phyloP scores from a whole-genome alignment of 495 filamentous ascomycete species.

The Lasiosphaeria ovina region DNA sequence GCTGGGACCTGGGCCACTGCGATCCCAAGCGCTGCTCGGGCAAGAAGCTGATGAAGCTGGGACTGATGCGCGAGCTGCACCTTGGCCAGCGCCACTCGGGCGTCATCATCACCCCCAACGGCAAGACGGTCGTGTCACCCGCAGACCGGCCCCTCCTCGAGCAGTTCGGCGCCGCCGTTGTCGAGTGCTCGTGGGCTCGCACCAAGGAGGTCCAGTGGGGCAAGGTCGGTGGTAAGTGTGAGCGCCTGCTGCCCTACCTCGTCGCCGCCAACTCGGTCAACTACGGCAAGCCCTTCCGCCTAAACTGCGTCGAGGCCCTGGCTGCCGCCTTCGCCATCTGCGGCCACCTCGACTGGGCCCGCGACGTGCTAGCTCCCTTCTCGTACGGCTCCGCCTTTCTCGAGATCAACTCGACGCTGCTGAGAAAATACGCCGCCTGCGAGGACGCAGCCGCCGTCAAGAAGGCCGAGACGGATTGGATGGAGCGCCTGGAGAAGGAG shows the following conservation, averaged over 20 bases:
- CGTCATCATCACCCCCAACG: slow-evolving; percentile 92
- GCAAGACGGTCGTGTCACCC: slow-evolving; percentile 76
- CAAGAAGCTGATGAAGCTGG: slow-evolving; percentile 86
- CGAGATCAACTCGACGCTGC: slow-evolving; percentile 76
- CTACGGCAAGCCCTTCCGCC: slow-evolving; percentile 88
- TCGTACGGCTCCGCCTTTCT: slow-evolving; percentile 84
- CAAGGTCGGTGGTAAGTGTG: slow-evolving; percentile 91
- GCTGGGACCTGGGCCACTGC: slow-evolving; percentile 97
- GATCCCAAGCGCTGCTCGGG: slow-evolving; percentile 96
- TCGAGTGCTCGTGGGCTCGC: slow-evolving; percentile 95
- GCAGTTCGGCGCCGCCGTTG: slow-evolving; percentile 88
- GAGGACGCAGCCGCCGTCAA: slow-evolving; percentile 84
- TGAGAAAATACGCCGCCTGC: slow-evolving; percentile 85
- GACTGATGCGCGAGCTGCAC: slow-evolving; percentile 88
- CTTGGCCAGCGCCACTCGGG: slow-evolving; percentile 88
- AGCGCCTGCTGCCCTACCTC: slow-evolving; percentile 89
- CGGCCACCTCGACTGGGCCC: slow-evolving; percentile 86
- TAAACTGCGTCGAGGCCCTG: slow-evolving; percentile 94
- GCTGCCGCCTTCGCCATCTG: slow-evolving; percentile 92
- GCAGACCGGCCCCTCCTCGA: slow-evolving; percentile 79
- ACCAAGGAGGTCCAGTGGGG: slow-evolving; percentile 87
- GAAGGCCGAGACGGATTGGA: slow-evolving; percentile 78
- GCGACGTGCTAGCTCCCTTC: slow-evolving; percentile 76
- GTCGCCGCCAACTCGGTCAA: slow-evolving; percentile 97
- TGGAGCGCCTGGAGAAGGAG: slow-evolving; percentile 84